Base-by-base conservation (phyloP, 1,284 basidiomycete genomes). In the Rhizoctonia solani region DNA sequence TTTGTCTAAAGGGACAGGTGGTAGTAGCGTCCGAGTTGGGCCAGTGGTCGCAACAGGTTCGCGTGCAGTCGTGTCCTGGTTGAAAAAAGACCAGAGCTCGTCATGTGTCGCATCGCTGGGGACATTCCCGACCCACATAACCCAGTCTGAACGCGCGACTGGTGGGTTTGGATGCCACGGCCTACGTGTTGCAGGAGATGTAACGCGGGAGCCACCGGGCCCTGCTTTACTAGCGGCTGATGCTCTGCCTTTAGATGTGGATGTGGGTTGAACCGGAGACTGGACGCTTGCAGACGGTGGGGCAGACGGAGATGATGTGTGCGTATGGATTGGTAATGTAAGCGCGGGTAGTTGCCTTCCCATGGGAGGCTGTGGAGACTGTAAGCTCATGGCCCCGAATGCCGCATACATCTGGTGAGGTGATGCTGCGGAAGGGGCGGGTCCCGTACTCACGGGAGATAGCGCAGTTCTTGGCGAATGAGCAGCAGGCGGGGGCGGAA, bases 41-140 rank as follows among this genome's bases (percentile, higher is more conserved):
- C 54, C 54, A 27, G 46, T 42, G 25, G 68, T 30, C 3, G 46
- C 53, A 34, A 50, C 47, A 9, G 68, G 68, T 53, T 65, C 54
- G 41, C 47, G 58, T 16, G 63, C 49, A 1, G 66, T 61, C 4
- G 65, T 59, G 37, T 69, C 65, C 5, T 67, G 58, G 47, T 74
- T 74, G 79, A 98, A 96, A 75, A 95, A 95, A 2, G 81, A 80
- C 90, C 89, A 93, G 1, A 98, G 81, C 76, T 98, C 95, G 72
- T 94, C 89, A 69, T 94, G 86, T 0, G 87, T 88, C 4, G 93
- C 87, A 73, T 97, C 92, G 11, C 83, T 82, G 0, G 93, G 91
- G 3, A 95, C 88, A 72, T 95, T 96, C 9, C 93, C 93, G 16
- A 86, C 86, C 96, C 95, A 98, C 90, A 97, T 93, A 1, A 96